Evolutionary conservation across 331 rosid genomes (phyloP).

Genomic region (Pyrus hybrid): DNA sequence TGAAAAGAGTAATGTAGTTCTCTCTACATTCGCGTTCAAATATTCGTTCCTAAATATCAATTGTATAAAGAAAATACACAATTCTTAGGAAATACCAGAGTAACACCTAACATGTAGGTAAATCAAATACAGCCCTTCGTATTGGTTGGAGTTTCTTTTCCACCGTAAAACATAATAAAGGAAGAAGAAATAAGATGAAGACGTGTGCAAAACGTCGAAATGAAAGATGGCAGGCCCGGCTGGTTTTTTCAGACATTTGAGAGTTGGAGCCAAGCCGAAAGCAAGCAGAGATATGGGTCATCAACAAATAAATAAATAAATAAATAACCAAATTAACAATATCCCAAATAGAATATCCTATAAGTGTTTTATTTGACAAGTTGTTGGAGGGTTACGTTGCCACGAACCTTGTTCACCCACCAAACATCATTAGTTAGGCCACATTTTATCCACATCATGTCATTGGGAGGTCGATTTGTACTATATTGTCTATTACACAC

Average conservation of each 20-base stretch:
- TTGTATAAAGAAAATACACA: too few species aligned
- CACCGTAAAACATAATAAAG: not conserved
- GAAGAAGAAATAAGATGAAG: not conserved
- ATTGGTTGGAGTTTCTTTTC: not conserved
- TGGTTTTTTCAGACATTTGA: not conserved
- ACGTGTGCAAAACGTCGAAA: not conserved
- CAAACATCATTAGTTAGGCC: not conserved
- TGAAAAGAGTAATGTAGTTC: too few species aligned
- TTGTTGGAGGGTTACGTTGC: not conserved
- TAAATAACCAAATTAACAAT: not conserved
- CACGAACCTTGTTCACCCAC: not conserved
- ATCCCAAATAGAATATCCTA: not conserved
- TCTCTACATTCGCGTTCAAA: too few species aligned
- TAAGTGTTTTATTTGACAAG: not conserved
- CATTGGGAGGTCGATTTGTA: not conserved
- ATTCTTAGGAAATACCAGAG: too few species aligned
- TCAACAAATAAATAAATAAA: too few species aligned
- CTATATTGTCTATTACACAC: not conserved
- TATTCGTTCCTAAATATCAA: too few species aligned
- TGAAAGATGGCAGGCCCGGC: not conserved
- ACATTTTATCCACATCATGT: conserved; percentile 1
- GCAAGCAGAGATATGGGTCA: not conserved
- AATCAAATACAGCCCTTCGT: not conserved
- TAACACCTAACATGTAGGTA: too few species aligned
- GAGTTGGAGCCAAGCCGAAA: not conserved